Base-by-base conservation (phyloP, 305 asterid genomes). In the Fraxinus angustifolia region DNA sequence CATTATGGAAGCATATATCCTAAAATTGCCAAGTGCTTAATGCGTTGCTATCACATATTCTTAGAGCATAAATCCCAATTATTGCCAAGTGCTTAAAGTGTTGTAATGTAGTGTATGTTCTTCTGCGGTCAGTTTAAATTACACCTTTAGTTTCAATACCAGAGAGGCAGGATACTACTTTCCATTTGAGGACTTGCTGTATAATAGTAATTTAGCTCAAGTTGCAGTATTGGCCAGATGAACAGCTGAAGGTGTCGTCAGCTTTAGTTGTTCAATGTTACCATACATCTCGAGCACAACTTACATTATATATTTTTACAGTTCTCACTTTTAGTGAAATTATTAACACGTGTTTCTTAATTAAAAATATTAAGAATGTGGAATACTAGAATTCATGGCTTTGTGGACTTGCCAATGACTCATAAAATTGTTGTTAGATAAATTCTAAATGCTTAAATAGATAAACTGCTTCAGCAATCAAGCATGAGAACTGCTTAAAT, bases 11-110 rank as follows among this genome's bases (percentile, higher is more conserved):
- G 28, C 70, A 42, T 30, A 38, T 12, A 0, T 1, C 33, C 45
- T 28, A 23, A 26, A 36, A 62, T 12, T 75, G 75, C 84, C 35
- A 45, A 82, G 70, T 78, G 38, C 78, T 28, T 48, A 35, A 71
- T 67, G 53, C 70, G 65, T 76, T 80, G 34, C 34, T 62, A 62
- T 62, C 12, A 2, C 34, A 62, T 3, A 21, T 62, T 21, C n/a
- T 26, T 8, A 10, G n/a, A 50, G 65, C 65, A 4, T 6, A 58
- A 58, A 58, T 19, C n/a, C 34, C 12, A 62, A 26, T 34, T 26
- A 62, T 62, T 26, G 34, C 6, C 34, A 62, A 62, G 31, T 19
- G 33, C 14, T 60, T 58, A 8, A 62, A 21, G 34, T 26, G 72
- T 8, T 26, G 33, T 11, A 62, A 67, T 23, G 1, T 26, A 67